Conservation (phyloP, 2,329 filamentous ascomycete species). For the Intubia oerlemansii region DNA sequence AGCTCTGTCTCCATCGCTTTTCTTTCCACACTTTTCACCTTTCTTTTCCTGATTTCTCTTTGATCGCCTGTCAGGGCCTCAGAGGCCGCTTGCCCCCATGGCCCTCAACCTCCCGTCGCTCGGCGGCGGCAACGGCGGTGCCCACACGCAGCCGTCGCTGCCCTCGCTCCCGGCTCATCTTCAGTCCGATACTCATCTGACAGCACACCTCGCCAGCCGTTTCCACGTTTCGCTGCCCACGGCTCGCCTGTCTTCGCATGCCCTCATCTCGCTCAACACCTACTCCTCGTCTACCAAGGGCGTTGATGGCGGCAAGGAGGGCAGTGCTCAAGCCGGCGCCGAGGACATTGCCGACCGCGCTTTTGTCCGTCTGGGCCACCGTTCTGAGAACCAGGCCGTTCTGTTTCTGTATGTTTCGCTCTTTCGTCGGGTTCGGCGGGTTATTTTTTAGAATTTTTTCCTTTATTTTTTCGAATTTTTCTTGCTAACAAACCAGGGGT, state of each 20-base stretch:
- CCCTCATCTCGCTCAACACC: constrained; percentile 80
- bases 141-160: constrained; percentile 68
- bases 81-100: constrained; percentile 27
- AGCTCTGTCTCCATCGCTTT: neutral
- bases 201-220: constrained; percentile 63
- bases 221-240: constrained; percentile 86
- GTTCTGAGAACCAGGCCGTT: constrained; percentile 82
- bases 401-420: constrained; percentile 42
- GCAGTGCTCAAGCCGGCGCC: constrained; percentile 77
- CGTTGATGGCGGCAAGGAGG: constrained; percentile 75
- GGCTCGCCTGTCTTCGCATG: constrained; percentile 75
- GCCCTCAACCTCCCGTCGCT: constrained; percentile 33
- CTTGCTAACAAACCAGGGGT: constrained; percentile 34
- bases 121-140: constrained; percentile 27
- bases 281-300: constrained; percentile 79
- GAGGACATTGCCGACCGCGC: constrained; percentile 81
- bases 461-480: neutral
- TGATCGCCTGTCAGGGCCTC: no score
- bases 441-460: no score
- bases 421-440: no score
- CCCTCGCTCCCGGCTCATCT: constrained; percentile 71
- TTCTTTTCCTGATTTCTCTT: neutral
- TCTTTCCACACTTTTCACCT: neutral
- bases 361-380: constrained; percentile 64
- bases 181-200: constrained; percentile 45